Evolutionary conservation across 495 filamentous ascomycete genomes (phyloP).

Genomic region (Talaromyces stipitatus): DNA sequence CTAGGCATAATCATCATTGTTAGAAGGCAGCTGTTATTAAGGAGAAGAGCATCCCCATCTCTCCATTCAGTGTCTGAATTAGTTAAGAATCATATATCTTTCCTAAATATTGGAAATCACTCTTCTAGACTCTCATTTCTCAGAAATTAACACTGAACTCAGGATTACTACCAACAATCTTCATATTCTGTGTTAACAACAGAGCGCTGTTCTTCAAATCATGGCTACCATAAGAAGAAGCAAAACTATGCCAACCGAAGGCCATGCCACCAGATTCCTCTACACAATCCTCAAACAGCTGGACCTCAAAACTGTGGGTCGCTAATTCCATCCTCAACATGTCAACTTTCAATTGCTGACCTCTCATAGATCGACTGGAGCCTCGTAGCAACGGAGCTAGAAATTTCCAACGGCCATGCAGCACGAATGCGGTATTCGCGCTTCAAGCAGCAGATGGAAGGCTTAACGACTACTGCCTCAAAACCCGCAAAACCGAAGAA

Average conservation of each 20-base stretch:
- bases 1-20: neutral
- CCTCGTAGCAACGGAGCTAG: slow-evolving; percentile 50
- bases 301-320: slow-evolving; percentile 60
- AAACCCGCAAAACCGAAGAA: slow-evolving; percentile 17
- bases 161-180: neutral
- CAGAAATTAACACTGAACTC: neutral
- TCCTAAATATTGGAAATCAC: neutral
- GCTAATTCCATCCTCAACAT: neutral
- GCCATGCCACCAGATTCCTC: slow-evolving; percentile 50
- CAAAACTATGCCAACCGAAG: slow-evolving; percentile 41
- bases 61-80: neutral
- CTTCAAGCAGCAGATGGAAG: slow-evolving; percentile 56
- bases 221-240: slow-evolving; percentile 20
- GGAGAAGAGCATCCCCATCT: neutral
- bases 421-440: slow-evolving; percentile 75
- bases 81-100: neutral
- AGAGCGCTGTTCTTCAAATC: neutral
- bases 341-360: neutral
- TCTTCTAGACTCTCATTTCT: neutral
- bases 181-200: neutral
- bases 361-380: slow-evolving; percentile 63
- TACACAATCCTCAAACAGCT: slow-evolving; percentile 72
- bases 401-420: slow-evolving; percentile 73
- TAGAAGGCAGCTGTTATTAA: neutral
- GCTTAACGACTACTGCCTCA: slow-evolving; percentile 18